Base-by-base conservation (phyloP, 1,139 yeast species). In the Saccharomyces hybrid region DNA sequence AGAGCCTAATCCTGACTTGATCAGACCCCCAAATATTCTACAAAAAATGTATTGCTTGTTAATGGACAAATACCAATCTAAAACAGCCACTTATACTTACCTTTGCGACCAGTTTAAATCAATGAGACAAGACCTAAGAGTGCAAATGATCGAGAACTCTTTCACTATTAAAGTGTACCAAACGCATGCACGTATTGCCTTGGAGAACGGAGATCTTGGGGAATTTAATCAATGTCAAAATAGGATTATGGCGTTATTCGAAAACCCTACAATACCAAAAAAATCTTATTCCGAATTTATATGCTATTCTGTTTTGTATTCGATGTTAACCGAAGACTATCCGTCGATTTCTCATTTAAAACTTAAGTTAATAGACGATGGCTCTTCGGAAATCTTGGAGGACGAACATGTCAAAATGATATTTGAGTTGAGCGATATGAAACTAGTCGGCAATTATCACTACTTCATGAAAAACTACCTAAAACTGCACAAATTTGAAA, bases 221-320 rank as follows among this genome's bases (percentile, higher is more conserved):
- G 99, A 93, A 67, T 91, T 87, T 70, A 93, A 93, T 70, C 98
- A 93, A 68, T 93, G 99, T 68, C 96, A 88, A 68, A 83, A 95
- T 16, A 90, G 90, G 64, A 73, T 91, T 51, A 82, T 81, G 59
- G 75, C 80, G 47, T 71, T 87, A 27, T 90, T 86, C 66, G 78
- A 76, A 32, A 62, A 65, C 46, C 71, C 74, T 9, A 63, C 53
- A 7, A 62, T 78, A 28, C 67, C 64, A 19, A 76, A 73, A 41
- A 67, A 74, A 51, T 68, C 70, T n/a, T 67, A 73, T 53, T 73
- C 78, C 57, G 97, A 91, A 67, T 88, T 88, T 65, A 71, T 83
- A 52, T 79, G 88, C 49, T 91, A 88, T 68, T 75, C 91, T 52
- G 76, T 89, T n/a, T 73, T 90, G 3, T 91, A 91, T 68, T 79